Percentiles rank a stretch among this genome's conserved stretches.
phyloP scores from a whole-genome alignment of 345 rosid genomes.

The Geranium brycei region DNA sequence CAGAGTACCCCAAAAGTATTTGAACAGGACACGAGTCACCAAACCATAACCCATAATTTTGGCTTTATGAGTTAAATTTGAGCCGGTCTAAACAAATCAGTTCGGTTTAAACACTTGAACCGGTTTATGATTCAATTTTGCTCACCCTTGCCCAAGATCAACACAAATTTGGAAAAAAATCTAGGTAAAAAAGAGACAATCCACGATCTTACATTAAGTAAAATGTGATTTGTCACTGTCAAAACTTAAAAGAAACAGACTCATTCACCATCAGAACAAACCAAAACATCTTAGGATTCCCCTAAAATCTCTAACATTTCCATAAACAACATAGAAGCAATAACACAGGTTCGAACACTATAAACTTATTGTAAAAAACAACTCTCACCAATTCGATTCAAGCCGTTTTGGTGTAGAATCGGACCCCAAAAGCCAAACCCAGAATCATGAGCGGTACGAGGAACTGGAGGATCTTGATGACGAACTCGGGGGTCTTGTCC shows the following conservation, averaged over 20 bases:
- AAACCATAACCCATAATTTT: too few relatives aligned
- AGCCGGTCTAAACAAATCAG: too few relatives aligned
- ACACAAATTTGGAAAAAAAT: too few relatives aligned
- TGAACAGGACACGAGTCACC: too few relatives aligned
- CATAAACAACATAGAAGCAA: too few relatives aligned
- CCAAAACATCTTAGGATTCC: background rate
- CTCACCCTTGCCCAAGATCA: too few relatives aligned
- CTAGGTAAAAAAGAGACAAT: too few relatives aligned
- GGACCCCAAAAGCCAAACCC: slow-evolving; percentile 82
- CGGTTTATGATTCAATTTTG: too few relatives aligned
- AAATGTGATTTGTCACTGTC: background rate
- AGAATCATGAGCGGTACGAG: slow-evolving; percentile 81
- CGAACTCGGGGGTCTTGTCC: slow-evolving; percentile 58
- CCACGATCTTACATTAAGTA: background rate
- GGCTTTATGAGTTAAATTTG: too few relatives aligned
- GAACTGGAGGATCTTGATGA: slow-evolving; percentile 73
- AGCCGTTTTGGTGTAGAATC: slow-evolving; percentile 54
- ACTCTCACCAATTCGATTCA: slow-evolving; percentile 7
- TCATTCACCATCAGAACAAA: background rate
- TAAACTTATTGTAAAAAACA: slow-evolving; percentile 4
- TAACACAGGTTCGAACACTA: background rate
- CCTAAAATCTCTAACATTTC: background rate
- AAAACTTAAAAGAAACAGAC: background rate
- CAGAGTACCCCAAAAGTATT: too few relatives aligned
- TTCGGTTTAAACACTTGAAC: too few relatives aligned